These are phyloP conservation scores for Oleoguttula mirabilis DNA, from an alignment of 495 filamentous ascomycete species.

Conservation along the genomic window DNA sequence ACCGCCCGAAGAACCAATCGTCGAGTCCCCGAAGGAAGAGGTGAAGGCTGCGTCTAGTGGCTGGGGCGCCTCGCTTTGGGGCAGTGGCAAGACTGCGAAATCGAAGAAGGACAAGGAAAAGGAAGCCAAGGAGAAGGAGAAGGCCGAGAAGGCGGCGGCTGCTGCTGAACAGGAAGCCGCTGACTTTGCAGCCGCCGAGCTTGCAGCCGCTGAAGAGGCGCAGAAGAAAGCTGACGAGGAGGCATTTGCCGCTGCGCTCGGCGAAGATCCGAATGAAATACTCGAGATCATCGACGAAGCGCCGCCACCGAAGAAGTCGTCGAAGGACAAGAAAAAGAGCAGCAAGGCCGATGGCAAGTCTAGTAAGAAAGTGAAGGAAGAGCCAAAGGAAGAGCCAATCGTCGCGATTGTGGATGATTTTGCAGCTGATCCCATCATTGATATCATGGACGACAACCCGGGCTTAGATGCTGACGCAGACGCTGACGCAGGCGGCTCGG, in stretches of 20 bases:
- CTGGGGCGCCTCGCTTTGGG: slow-evolving; percentile 15
- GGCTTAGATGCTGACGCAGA: background rate
- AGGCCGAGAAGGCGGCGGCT: slow-evolving; percentile 17
- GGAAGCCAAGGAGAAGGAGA: slow-evolving; percentile 19
- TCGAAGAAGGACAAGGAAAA: slow-evolving; percentile 14
- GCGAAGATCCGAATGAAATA: slow-evolving; percentile 28
- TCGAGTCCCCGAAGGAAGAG: slow-evolving; percentile 12
- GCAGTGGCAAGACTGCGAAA: slow-evolving; percentile 9
- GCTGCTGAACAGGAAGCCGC: no score
- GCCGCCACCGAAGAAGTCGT: slow-evolving; percentile 21
- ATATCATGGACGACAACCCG: slow-evolving; percentile 10
- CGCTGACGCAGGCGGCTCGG: slow-evolving; percentile 1
- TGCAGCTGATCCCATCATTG: slow-evolving; percentile 1
- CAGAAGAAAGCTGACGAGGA: slow-evolving; percentile 20
- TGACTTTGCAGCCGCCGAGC: slow-evolving; percentile 10
- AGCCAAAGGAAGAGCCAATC: slow-evolving; percentile 20
- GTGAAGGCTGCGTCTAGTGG: slow-evolving; percentile 8
- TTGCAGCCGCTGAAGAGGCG: slow-evolving; percentile 5
- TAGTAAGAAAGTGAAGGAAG: slow-evolving; percentile 10
- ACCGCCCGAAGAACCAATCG: slow-evolving; percentile 1
- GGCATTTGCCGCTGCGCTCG: slow-evolving; percentile 19
- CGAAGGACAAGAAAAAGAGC: slow-evolving; percentile 22
- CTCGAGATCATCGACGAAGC: slow-evolving; percentile 24
- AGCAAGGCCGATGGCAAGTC: slow-evolving; percentile 11
- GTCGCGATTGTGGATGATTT: slow-evolving; percentile 6